Base-by-base conservation (phyloP, 1,139 yeast genomes). In the Blastobotrys illinoisensis region DNA sequence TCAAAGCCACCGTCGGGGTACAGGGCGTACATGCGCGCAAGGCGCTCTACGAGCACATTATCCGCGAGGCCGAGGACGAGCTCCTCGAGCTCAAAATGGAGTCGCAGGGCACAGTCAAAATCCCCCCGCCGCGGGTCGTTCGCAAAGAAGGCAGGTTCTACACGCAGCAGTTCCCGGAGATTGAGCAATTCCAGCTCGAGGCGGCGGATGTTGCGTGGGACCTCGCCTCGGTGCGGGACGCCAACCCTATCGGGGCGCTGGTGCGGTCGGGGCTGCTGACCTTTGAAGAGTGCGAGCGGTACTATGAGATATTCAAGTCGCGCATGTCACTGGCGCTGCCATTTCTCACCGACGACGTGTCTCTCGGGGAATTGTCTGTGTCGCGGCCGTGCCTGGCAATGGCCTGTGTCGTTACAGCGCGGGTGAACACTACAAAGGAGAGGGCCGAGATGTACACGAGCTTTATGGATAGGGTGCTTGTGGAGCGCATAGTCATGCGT, bases 391-490 rank as follows among this genome's bases (percentile, higher is more conserved):
- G 40, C 7, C 16, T 32, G 40, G 48, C 54, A 3, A 13, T 48
- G 48, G 51, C 54, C 21, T 32, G 48, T 48, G 46, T 52, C 13
- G 23, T 52, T 11, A n/a, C 49, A 2, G 51, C 49, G 5, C 43
- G 50, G 40, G 16, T 46, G 9, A 23, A 24, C 44, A 6, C 49
- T 14, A 44, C 45, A 7, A 21, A n/a, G 23, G 49, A 48, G 2
- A 23, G 36, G 14, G 46, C 43, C 5, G 44, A 24, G n/a, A 11
- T 19, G 26, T 14, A 45, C 4, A 18, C 11, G 5, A 19, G 18
- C 9, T 52, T 52, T 43, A 18, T 52, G 44, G 54, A 48, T n/a
- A 24, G 54, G 14, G 46, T 48, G 4, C n/a, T 52, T 2, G 24
- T 13, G 9, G 54, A 52, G 36, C 16, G 49, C n/a, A 11, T 49